Conservation (phyloP, 2,329 filamentous ascomycete species). For the Phyllosticta paracitricarpa region DNA sequence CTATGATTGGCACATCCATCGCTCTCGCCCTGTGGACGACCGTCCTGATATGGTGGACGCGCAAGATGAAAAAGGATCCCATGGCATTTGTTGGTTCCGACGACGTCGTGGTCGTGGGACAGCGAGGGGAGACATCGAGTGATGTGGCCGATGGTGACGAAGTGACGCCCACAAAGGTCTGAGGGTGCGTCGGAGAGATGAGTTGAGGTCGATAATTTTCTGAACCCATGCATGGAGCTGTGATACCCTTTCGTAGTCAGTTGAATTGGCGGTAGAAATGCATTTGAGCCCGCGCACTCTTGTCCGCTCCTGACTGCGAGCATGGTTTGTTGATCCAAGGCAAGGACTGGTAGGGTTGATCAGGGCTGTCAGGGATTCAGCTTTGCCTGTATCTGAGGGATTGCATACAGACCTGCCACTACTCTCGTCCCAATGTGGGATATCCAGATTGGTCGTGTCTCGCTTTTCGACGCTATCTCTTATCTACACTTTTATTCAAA, state of each 20-base stretch:
- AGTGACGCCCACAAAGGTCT: background rate
- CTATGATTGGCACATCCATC: conserved; percentile 57
- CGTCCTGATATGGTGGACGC: conserved; percentile 37
- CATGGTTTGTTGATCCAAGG: no score
- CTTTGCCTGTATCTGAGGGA: no score
- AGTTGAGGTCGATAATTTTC: background rate
- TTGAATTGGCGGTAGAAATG: background rate
- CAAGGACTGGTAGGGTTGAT: no score
- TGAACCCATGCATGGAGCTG: background rate
- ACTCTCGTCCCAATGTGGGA: no score
- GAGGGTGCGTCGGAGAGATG: background rate
- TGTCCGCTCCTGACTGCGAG: no score
- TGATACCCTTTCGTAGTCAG: background rate
- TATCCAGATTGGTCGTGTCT: background rate
- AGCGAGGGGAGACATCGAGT: background rate
- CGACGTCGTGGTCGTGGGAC: background rate
- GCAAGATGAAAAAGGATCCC: background rate
- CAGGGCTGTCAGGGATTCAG: no score
- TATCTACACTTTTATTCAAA: background rate
- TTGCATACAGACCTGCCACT: no score
- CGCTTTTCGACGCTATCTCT: background rate
- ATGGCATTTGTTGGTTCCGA: background rate
- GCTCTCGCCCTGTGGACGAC: conserved; percentile 51
- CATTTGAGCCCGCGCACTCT: no score
- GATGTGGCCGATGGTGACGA: background rate